Base-by-base conservation (phyloP, 2,329 filamentous ascomycete species). In the Curvularia sp. region DNA sequence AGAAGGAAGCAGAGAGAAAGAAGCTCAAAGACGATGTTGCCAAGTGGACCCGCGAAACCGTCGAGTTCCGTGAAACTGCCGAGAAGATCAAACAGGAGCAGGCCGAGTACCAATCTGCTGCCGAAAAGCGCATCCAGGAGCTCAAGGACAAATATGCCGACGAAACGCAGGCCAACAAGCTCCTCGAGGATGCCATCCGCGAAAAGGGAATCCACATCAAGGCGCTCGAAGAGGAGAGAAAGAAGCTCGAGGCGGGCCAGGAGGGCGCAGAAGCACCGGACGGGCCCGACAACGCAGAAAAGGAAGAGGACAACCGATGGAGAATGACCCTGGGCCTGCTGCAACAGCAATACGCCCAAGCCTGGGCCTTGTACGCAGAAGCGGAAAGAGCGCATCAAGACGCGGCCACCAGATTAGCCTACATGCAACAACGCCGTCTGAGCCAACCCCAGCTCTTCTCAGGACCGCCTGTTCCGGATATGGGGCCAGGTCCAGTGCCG, bases 131-230 rank as follows among this genome's bases (percentile, higher is more conserved):
- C 52, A 77, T 82, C 53, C 72, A 79, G 51, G 68, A 68, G 4
- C 61, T 81, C 30, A 80, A 78, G 21, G 73, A 74, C 15, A 78
- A 77, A 57, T 75, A 78, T 42, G 73, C 71, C 2, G 76, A 79
- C 36, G 80, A 82, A 64, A 66, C 77, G 3, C 73, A 77, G 23
- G 67, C 79, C 12, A 83, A 87, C 76, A 87, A 84, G 34, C 80
- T 84, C 32, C 80, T 94, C 49, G 91, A 95, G 73, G 84, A 90
- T 8, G 88, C 91, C 61, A 83, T 95, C 27, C 89, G 87, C 64
- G 84, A 90, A 59, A 90, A 89, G 67, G 85, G 87, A n/a, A 80
- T 81, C 23, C 86, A 89, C 63, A 86, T 94, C 64, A 91, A 92
- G 72, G 84, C 88, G 50, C 82, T 93, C 25, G 91, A 95, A 72